These are phyloP conservation scores for Russula foetens DNA, from an alignment of 768 basidiomycete genomes.

Conservation along the genomic window DNA sequence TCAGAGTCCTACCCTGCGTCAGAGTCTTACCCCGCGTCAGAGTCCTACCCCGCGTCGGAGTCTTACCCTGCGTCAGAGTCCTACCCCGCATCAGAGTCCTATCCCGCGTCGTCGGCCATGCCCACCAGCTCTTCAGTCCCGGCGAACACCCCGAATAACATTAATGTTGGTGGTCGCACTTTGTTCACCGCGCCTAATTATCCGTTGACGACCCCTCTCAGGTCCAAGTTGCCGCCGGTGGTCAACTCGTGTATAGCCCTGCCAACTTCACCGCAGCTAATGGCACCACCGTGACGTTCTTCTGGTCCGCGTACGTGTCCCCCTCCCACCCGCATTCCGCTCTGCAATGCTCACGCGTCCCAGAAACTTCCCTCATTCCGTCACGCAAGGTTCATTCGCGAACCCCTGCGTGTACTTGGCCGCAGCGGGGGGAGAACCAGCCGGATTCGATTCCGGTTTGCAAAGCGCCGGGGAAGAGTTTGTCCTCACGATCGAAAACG, in stretches of 20 bases:
- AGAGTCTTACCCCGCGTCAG: background rate
- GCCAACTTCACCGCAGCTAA: conserved; percentile 39
- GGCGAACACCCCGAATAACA: conserved; percentile 15
- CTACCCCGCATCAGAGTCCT: background rate
- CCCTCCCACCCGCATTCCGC: background rate
- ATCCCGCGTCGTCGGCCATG: background rate
- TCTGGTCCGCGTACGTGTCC: conserved; percentile 39
- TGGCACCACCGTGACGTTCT: conserved; percentile 47
- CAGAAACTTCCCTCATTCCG: conserved; percentile 20
- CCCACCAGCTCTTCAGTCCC: conserved; percentile 18
- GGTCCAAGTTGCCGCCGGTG: conserved; percentile 38
- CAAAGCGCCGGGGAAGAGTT: conserved; percentile 31
- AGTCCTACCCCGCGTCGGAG: background rate
- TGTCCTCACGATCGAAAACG: conserved; percentile 41
- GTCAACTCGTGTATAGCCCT: conserved; percentile 37
- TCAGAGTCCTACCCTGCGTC: background rate
- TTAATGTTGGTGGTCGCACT: conserved; percentile 14
- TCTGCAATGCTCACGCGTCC: background rate
- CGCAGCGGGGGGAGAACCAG: conserved; percentile 26
- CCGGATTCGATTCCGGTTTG: conserved; percentile 51
- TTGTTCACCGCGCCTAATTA: background rate
- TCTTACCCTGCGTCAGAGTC: background rate
- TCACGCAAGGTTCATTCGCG: conserved; percentile 27
- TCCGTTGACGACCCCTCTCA: conserved; percentile 18
- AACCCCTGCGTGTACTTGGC: conserved; percentile 33